Evolutionary conservation across 2,329 filamentous ascomycete species (phyloP).

Genomic region (Allantophomopsis cytisporea): DNA sequence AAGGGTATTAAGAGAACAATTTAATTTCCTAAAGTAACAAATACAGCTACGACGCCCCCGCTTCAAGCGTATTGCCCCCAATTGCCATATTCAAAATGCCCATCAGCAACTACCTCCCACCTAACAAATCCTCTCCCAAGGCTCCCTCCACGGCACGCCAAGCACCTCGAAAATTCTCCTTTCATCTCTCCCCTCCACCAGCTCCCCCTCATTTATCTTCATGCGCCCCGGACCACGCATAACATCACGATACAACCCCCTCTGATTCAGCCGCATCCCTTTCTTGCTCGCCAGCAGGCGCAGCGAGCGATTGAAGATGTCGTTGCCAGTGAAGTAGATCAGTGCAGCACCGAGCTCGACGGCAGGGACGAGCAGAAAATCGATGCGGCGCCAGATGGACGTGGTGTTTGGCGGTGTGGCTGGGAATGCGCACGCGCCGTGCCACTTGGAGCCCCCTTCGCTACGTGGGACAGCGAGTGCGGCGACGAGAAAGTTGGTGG

Average conservation of each 20-base stretch:
- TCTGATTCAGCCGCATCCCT: constrained; percentile 74
- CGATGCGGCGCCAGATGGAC: constrained; percentile 66
- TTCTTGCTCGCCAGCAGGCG: constrained; percentile 68
- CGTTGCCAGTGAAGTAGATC: constrained; percentile 93
- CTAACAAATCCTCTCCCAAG: constrained; percentile 62
- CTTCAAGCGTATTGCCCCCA: no score
- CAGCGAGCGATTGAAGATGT: constrained; percentile 85
- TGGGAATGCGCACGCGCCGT: constrained; percentile 68
- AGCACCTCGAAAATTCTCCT: constrained; percentile 68
- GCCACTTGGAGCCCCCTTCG: constrained; percentile 62
- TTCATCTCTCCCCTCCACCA: constrained; percentile 67
- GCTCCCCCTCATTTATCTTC: constrained; percentile 51
- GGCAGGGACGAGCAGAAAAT: constrained; percentile 72
- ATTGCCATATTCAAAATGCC: no score
- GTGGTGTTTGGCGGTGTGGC: constrained; percentile 10
- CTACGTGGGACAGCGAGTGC: constrained; percentile 43
- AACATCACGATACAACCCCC: constrained; percentile 62
- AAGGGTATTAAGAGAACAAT: no score
- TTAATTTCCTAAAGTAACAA: no score
- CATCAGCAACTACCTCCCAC: no score
- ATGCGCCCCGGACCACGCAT: constrained; percentile 40
- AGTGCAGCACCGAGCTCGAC: constrained; percentile 71
- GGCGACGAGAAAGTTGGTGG: constrained; percentile 52
- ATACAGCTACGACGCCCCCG: no score
- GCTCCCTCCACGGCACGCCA: constrained; percentile 74